These are phyloP conservation scores for Chlorophyllum brunneum DNA, from an alignment of 768 basidiomycete genomes.

Conservation along the genomic window DNA sequence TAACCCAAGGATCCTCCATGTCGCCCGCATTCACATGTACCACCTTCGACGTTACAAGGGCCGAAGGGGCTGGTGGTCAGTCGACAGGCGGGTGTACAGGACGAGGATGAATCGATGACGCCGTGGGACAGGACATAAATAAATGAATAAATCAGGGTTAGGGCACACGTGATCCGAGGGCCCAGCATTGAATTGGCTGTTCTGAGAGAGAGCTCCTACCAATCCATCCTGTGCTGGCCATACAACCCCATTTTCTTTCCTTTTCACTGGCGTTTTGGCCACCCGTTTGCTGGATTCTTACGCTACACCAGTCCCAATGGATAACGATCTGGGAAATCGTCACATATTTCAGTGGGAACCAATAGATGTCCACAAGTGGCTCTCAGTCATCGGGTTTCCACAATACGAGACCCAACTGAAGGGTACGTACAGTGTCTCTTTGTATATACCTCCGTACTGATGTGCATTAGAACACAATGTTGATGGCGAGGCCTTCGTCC, in stretches of 20 bases:
- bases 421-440: conserved; percentile 44
- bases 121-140: conserved; percentile 9
- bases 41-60: not conserved
- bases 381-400: conserved; percentile 71
- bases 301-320: conserved; percentile 24
- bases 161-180: conserved; percentile 10
- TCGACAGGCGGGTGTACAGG: too few species aligned
- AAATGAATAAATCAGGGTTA: conserved; percentile 13
- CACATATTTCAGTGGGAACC: conserved; percentile 69
- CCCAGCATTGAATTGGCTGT: conserved; percentile 2
- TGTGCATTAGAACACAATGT: conserved; percentile 73
- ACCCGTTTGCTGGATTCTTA: not conserved
- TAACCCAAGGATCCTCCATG: conserved; percentile 80
- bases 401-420: conserved; percentile 82
- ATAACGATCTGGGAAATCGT: conserved; percentile 30
- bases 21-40: conserved; percentile 1
- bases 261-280: not conserved
- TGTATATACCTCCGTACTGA: not conserved
- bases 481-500: conserved; percentile 83
- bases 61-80: too few species aligned
- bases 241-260: conserved; percentile 1
- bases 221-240: conserved; percentile 1
- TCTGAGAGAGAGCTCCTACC: not conserved
- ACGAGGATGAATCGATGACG: too few species aligned
- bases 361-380: conserved; percentile 74